These are phyloP conservation scores for Berkeleyomyces basicola DNA, from an alignment of 2,329 filamentous ascomycete species.

Conservation along the genomic window DNA sequence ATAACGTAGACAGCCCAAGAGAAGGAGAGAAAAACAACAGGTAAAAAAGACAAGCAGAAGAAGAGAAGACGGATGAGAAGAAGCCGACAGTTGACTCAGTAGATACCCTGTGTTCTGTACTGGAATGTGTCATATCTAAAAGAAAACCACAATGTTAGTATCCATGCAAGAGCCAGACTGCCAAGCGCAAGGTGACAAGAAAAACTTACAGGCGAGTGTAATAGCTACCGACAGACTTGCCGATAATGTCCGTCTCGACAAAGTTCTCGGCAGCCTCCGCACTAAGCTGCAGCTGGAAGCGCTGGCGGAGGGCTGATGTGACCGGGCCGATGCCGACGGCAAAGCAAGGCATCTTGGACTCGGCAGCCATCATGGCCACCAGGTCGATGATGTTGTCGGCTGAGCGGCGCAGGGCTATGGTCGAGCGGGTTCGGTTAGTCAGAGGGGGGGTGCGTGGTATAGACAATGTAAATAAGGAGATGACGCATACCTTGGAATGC, in stretches of 20 bases:
- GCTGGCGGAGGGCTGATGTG: slow-evolving; percentile 50
- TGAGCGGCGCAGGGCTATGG: slow-evolving; percentile 51
- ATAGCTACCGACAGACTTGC: slow-evolving; percentile 71
- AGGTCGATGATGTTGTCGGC: slow-evolving; percentile 69
- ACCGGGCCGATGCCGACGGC: slow-evolving; percentile 56
- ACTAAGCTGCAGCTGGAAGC: slow-evolving; percentile 70
- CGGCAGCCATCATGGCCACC: slow-evolving; percentile 68
- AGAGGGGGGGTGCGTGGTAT: not conserved
- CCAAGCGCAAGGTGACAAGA: not conserved
- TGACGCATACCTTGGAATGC: slow-evolving; percentile 53
- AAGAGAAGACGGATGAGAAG: not conserved
- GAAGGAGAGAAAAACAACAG: not conserved
- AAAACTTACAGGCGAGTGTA: slow-evolving; percentile 64
- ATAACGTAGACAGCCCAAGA: not conserved
- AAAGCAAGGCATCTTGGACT: slow-evolving; percentile 76
- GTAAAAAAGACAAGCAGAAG: not conserved
- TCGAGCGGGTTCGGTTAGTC: slow-evolving; percentile 12
- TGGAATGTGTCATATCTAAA: slow-evolving; percentile 68
- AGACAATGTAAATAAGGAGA: no score
- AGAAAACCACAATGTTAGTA: slow-evolving; percentile 13
- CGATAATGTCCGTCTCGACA: slow-evolving; percentile 64
- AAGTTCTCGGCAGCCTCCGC: slow-evolving; percentile 67
- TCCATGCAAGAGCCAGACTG: not conserved
- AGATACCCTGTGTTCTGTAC: slow-evolving; percentile 76
- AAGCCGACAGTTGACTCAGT: slow-evolving; percentile 29